Evolutionary conservation across 768 basidiomycete genomes (phyloP).

Genomic region (Phaeolepiota aurea): DNA sequence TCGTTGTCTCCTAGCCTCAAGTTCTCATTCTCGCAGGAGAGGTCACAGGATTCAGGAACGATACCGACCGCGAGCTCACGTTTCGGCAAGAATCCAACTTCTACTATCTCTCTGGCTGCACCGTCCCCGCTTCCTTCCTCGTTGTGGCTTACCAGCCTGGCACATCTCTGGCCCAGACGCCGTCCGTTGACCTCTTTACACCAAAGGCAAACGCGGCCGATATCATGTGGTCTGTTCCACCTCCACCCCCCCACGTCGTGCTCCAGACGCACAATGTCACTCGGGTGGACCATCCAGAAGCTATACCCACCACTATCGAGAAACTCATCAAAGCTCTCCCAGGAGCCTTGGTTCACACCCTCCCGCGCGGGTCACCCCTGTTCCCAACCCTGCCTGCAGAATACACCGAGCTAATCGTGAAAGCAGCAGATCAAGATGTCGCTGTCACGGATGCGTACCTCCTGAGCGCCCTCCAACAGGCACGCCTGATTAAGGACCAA

Average conservation of each 20-base stretch:
- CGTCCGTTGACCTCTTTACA: slow-evolving; percentile 63
- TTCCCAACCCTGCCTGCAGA: slow-evolving; percentile 43
- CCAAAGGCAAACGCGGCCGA: slow-evolving; percentile 66
- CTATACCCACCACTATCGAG: slow-evolving; percentile 37
- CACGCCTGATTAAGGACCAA: slow-evolving; percentile 71
- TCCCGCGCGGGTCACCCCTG: slow-evolving; percentile 42
- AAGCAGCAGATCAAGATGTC: slow-evolving; percentile 21
- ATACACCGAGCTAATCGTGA: slow-evolving; percentile 28
- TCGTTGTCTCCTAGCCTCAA: slow-evolving; percentile 42
- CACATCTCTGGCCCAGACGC: slow-evolving; percentile 29
- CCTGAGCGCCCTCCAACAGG: slow-evolving; percentile 68
- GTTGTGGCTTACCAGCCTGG: slow-evolving; percentile 50
- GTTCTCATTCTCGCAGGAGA: slow-evolving; percentile 62
- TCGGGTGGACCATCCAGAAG: slow-evolving; percentile 38
- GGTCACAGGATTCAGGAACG: slow-evolving; percentile 56
- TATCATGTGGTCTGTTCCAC: slow-evolving; percentile 86
- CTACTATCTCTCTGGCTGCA: slow-evolving; percentile 78
- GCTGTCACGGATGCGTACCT: slow-evolving; percentile 55
- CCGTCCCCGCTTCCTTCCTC: slow-evolving; percentile 62
- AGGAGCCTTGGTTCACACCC: slow-evolving; percentile 56
- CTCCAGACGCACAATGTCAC: slow-evolving; percentile 50
- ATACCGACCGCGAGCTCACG: slow-evolving; percentile 76
- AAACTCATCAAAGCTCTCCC: slow-evolving; percentile 39
- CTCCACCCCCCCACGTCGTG: slow-evolving; percentile 52
- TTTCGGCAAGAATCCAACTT: slow-evolving; percentile 80